Base-by-base conservation (phyloP, 306 rosid species). In the Rosa rugosa region DNA sequence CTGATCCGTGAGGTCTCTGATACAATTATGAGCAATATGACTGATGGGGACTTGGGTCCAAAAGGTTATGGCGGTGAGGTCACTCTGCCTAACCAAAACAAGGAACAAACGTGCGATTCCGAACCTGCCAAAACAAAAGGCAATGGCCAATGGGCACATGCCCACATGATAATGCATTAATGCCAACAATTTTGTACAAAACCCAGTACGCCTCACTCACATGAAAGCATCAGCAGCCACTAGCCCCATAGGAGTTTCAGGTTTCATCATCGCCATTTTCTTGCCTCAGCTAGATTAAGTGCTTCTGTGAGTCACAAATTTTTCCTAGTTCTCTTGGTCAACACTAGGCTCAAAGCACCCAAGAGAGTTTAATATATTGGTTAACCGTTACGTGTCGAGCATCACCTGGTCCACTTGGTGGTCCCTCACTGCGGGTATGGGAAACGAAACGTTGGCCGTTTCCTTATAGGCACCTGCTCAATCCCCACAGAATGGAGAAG, bases 301-400 rank as follows among this genome's bases (percentile, higher is more conserved):
- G 83, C 27, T 64, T 64, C 11, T 69, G 49, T 53, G 63, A 47
- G 27, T 36, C 67, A 49, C 18, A 45, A 69, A 13, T 54, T 18
- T 23, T 9, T 11, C 46, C 2, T 20, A 57, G 34, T 59, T 27
- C 2, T 27, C 31, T 62, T 65, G 80, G 64, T 72, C 64, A 57
- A 80, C 87, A 72, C 75, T 77, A 67, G 87, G 77, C 62, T 66
- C 27, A 81, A 54, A 72, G 73, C 86, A 84, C 78, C 67, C 31
- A 54, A n/a, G 51, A 0, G 5, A 18, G 41, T 31, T 63, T 12
- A 11, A 18, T 25, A 20, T 18, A 53, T 54, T 20, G 5, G 11
- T 9, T 31, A 9, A 10, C 36, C 42, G 36, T 77, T 23, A 84
- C 86, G 76, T 82, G 90, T 68, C 54, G 0, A 7, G 7, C 34